phyloP scores from a whole-genome alignment of 495 filamentous ascomycete species.

The Copromyces sp. region DNA sequence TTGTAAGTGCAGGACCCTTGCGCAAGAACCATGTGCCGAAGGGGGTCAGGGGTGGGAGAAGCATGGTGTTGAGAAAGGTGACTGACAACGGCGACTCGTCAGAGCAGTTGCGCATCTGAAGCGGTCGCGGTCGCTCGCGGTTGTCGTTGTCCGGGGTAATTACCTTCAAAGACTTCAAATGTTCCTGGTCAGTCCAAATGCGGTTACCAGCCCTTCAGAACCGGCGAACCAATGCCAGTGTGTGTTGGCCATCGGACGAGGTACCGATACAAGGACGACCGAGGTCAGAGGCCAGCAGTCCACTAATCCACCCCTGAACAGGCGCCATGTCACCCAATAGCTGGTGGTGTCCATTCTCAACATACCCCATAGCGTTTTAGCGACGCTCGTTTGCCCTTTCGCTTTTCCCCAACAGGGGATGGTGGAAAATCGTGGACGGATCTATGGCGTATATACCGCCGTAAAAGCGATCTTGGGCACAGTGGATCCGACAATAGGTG shows the following conservation, averaged over 20 bases:
- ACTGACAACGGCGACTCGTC: background rate
- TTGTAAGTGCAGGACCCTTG: background rate
- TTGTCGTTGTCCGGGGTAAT: background rate
- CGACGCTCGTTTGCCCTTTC: background rate
- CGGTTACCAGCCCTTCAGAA: background rate
- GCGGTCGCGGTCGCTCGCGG: background rate
- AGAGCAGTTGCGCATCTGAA: background rate
- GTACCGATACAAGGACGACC: background rate
- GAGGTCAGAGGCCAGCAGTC: background rate
- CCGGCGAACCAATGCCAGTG: background rate
- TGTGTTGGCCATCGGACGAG: background rate
- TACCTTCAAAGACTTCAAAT: background rate
- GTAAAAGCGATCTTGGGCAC: background rate
- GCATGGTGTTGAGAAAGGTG: background rate
- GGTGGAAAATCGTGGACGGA: background rate
- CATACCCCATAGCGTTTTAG: background rate
- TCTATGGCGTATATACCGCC: background rate
- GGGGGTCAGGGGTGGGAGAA: background rate
- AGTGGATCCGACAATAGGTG: background rate
- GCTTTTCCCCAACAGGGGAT: background rate
- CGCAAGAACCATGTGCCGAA: background rate
- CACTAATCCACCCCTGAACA: background rate
- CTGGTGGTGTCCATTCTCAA: background rate
- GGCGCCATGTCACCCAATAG: background rate
- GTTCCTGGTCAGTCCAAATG: background rate